A percentile compares a stretch with the other conserved stretches of the same genome.
Conservation (phyloP, 23 red algal species). For the Agarophyton chilense region DNA sequence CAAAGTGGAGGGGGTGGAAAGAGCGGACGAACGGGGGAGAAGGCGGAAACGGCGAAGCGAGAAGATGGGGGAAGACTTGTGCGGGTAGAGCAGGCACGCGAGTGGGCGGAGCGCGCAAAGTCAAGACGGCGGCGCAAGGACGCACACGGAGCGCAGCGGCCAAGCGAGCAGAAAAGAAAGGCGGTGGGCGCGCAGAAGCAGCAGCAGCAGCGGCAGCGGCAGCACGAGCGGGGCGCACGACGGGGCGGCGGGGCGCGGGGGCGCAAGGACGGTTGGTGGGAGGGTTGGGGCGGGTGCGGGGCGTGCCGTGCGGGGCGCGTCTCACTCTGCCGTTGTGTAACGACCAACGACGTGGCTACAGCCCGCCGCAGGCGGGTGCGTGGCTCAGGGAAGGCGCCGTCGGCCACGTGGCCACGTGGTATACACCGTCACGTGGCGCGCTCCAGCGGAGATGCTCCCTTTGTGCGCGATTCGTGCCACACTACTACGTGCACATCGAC, state of each 20-base stretch:
- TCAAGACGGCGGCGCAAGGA: too few species aligned
- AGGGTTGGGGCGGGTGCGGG: not conserved
- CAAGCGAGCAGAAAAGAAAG: slow-evolving; percentile 3
- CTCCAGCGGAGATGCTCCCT: too few species aligned
- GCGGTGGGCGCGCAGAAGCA: not conserved
- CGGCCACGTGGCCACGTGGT: not conserved
- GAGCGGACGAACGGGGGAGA: not conserved
- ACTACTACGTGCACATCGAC: too few species aligned
- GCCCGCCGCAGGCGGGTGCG: too few species aligned
- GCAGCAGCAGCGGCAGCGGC: not conserved
- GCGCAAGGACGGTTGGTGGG: not conserved
- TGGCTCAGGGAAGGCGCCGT: too few species aligned
- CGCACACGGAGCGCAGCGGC: not conserved
- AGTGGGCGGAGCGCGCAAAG: not conserved
- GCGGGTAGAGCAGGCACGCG: not conserved
- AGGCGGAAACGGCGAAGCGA: not conserved
- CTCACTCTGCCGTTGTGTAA: too few species aligned
- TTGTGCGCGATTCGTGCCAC: too few species aligned
- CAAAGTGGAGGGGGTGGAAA: not conserved
- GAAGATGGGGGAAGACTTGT: not conserved
- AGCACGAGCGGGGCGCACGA: not conserved
- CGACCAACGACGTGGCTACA: not conserved
- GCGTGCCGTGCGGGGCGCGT: too few species aligned
- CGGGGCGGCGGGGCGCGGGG: not conserved
- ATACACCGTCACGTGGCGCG: not conserved